Evolutionary conservation across 768 basidiomycete genomes (phyloP).

Genomic region (Russula griseocarnosa): DNA sequence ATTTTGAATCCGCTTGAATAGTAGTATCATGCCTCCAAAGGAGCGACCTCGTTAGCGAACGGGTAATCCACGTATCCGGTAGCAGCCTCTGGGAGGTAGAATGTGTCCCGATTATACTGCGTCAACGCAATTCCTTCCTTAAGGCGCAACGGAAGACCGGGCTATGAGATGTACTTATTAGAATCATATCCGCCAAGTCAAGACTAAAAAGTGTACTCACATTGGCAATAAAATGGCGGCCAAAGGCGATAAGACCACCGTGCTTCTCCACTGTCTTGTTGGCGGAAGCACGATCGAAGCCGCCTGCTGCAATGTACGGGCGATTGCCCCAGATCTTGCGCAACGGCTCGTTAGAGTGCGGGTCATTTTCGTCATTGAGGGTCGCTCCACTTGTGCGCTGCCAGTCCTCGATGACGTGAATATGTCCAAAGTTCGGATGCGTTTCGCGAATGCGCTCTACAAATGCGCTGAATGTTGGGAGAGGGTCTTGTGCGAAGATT

Average conservation of each 20-base stretch:
- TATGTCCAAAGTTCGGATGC: slow-evolving; percentile 13
- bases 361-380: too few species aligned
- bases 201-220: background rate
- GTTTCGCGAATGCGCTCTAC: slow-evolving; percentile 9
- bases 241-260: slow-evolving; percentile 17
- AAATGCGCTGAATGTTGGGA: slow-evolving; percentile 9
- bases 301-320: slow-evolving; percentile 12
- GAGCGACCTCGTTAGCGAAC: background rate
- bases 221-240: slow-evolving; percentile 19
- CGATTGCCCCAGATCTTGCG: slow-evolving; percentile 5
- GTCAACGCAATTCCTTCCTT: slow-evolving; percentile 3
- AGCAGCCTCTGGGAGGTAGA: slow-evolving; percentile 11
- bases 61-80: slow-evolving; percentile 23
- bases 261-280: slow-evolving; percentile 7
- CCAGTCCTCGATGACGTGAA: slow-evolving; percentile 8
- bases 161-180: background rate
- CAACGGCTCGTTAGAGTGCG: background rate
- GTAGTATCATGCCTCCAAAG: background rate
- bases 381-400: too few species aligned
- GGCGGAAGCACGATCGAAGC: slow-evolving; percentile 13
- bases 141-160: slow-evolving; percentile 26
- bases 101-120: slow-evolving; percentile 9
- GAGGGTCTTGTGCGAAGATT: too few species aligned
- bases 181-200: background rate
- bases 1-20: background rate